Conservation (phyloP, 1,284 basidiomycete genomes). For the Fistulinella staudtii region DNA sequence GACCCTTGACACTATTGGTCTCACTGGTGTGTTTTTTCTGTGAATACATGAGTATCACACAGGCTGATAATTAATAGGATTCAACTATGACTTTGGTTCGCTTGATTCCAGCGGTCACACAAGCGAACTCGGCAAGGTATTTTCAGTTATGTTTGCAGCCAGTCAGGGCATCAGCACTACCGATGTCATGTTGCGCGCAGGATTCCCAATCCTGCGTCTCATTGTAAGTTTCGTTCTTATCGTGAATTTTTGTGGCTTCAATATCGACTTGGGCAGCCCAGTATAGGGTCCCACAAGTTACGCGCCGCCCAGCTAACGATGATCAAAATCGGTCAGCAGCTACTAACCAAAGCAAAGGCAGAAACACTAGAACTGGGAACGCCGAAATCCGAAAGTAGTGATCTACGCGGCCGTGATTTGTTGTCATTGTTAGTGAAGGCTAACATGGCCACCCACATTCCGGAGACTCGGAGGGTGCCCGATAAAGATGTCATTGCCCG, state of each 20-base stretch:
- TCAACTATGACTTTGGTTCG: slow-evolving; percentile 51
- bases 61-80: slow-evolving; percentile 39
- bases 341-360: slow-evolving; percentile 45
- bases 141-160: not conserved
- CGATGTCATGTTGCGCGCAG: not conserved
- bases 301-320: slow-evolving; percentile 20
- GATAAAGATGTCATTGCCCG: slow-evolving; percentile 75
- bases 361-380: slow-evolving; percentile 20
- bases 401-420: slow-evolving; percentile 41
- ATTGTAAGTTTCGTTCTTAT: not conserved
- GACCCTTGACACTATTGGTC: slow-evolving; percentile 68
- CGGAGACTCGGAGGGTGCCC: slow-evolving; percentile 57
- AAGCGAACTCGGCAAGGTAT: slow-evolving; percentile 34
- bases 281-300: slow-evolving; percentile 13
- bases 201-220: not conserved
- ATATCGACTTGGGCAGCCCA: not conserved
- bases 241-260: not conserved
- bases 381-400: slow-evolving; percentile 27
- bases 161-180: not conserved
- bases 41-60: not conserved
- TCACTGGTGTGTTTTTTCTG: slow-evolving; percentile 43
- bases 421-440: slow-evolving; percentile 56
- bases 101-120: not conserved
- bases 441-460: slow-evolving; percentile 58
- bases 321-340: slow-evolving; percentile 38